Evolutionary conservation across 179 eudicot species (phyloP).

Genomic region (Drosera spatulata): DNA sequence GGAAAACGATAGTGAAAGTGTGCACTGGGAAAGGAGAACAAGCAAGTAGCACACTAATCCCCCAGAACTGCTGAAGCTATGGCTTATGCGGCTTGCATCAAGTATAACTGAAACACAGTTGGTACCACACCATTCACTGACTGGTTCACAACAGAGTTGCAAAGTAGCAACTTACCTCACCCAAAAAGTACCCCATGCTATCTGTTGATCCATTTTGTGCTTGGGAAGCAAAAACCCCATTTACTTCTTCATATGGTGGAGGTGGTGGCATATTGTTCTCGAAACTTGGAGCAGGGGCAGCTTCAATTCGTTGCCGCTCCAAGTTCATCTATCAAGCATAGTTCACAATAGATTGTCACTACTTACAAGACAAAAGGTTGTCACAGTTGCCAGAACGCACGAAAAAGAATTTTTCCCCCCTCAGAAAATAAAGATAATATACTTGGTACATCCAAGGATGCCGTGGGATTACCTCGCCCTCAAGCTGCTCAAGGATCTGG

Average conservation of each 20-base stretch:
- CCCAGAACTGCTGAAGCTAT: too few relatives aligned
- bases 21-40: too few relatives aligned
- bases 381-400: slow-evolving; percentile 2
- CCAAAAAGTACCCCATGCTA: slow-evolving; percentile 67
- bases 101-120: too few relatives aligned
- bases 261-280: slow-evolving; percentile 51
- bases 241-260: slow-evolving; percentile 60
- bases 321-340: slow-evolving; percentile 45
- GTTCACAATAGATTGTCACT: background rate
- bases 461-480: slow-evolving; percentile 57
- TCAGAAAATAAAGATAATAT: background rate
- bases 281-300: slow-evolving; percentile 50
- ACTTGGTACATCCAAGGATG: slow-evolving; percentile 1
- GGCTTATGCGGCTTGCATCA: too few relatives aligned
- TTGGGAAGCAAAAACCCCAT: slow-evolving; percentile 42
- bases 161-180: slow-evolving; percentile 49
- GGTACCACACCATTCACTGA: too few relatives aligned
- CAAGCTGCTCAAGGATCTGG: slow-evolving; percentile 80
- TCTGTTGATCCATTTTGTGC: slow-evolving; percentile 52
- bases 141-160: background rate
- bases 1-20: too few relatives aligned
- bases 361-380: slow-evolving; percentile 1
- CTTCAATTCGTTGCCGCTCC: slow-evolving; percentile 79
- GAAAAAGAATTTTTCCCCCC: background rate
- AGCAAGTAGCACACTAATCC: too few relatives aligned